Evolutionary conservation across 2,329 filamentous ascomycete species (phyloP), one percentile per base, ranked within the genome.

Genomic region (Aspergillus unguis): DNA sequence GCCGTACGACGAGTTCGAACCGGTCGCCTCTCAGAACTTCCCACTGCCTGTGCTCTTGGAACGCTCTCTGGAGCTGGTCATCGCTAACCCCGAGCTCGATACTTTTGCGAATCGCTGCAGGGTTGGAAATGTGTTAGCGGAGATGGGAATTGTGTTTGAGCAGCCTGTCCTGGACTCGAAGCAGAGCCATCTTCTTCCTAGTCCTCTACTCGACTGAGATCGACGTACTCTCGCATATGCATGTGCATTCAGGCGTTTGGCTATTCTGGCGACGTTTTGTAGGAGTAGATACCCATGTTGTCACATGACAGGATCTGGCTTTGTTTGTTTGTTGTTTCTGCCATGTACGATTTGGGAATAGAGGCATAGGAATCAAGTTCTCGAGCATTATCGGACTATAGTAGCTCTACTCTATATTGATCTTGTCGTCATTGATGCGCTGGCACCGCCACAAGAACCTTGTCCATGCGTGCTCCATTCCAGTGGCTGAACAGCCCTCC

Each of bases 41-140:
- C 51, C 60, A 3, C 50, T 63, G 7, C 11, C 46, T 11, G 26
- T 53, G 25, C 52, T 62, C 25, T 36, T 61, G 36, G 49, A 50
- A 33, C 55, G 48, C 23, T 48, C 54, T 6, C 31, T 55, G 7
- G 53, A 57, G 10, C 47, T 62, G 29, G 37, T 59, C 9, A 40
- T 58, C 26, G 45, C 40, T 7, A 47, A 50, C 4, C 60, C 62
- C 0, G 54, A 59, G 27, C 50, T 63, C 41, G 62, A 65, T 44
- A 62, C 51, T 2, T 11, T 52, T 27, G 50, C 50, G 5, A 57
- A 62, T 35, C 60, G 61, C 23, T 42, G 40, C 6, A 47, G 37
- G 26, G 47, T 65, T 48, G 58, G 56, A 31, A 38, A 45, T 10
- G 32, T 63, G 23, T 35, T 62, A 46, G 36, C 26, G 9, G 41